Conservation (phyloP, 2,329 filamentous ascomycete species). For the Diplodia mutila region DNA sequence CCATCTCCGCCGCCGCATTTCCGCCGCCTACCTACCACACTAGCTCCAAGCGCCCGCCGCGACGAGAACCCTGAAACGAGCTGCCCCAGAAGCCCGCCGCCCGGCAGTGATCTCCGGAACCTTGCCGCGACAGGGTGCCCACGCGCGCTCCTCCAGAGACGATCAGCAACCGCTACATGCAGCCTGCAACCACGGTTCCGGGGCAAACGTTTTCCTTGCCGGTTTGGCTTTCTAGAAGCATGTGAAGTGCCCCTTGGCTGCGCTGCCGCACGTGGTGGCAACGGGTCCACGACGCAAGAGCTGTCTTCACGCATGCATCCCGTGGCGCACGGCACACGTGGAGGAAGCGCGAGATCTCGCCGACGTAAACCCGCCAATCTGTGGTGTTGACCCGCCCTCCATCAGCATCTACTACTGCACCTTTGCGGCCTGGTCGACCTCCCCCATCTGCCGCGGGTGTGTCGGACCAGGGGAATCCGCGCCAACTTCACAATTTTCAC, state of each 20-base stretch:
- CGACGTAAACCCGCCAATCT: conserved; percentile 20
- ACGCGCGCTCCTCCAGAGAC: neutral
- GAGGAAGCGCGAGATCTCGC: conserved; percentile 12
- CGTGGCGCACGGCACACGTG: conserved; percentile 24
- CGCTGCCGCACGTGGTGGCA: conserved; percentile 23
- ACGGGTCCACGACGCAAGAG: neutral
- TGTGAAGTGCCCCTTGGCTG: conserved; percentile 20
- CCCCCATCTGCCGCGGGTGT: neutral
- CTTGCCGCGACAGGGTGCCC: conserved; percentile 10
- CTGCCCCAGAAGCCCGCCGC: neutral
- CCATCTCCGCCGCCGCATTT: neutral
- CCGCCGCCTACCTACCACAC: neutral
- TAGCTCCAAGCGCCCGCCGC: neutral
- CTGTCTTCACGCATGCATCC: neutral
- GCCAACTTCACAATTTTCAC: neutral
- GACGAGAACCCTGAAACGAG: conserved; percentile 12
- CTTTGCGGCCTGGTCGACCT: neutral
- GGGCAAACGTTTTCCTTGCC: conserved; percentile 20
- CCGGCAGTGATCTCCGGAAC: conserved; percentile 7
- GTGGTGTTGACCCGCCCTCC: conserved; percentile 17
- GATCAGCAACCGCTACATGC: neutral
- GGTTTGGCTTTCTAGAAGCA: conserved; percentile 23
- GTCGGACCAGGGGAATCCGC: neutral
- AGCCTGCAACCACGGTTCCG: neutral
- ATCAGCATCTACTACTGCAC: neutral